Evolutionary conservation across 176 grass and related monocot genomes (phyloP).

Genomic region (Bolboschoenus planiculmis): DNA sequence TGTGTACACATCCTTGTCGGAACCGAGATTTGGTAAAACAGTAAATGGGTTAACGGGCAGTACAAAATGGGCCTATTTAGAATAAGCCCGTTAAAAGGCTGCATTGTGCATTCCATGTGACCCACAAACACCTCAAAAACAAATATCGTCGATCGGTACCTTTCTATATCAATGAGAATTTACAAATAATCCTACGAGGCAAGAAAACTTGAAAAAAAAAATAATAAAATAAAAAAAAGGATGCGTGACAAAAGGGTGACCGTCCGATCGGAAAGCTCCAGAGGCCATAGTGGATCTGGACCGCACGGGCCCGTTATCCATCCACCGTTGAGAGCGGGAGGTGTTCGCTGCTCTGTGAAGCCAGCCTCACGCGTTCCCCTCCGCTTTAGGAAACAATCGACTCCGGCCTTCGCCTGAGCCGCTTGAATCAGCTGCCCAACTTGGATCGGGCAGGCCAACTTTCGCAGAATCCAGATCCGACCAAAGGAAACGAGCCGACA

Average conservation of each 20-base stretch:
- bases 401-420: not conserved
- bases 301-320: constrained; percentile 17
- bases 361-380: constrained; percentile 43
- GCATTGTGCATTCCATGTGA: too few species aligned
- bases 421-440: not conserved
- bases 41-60: too few species aligned
- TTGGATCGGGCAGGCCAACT: not conserved
- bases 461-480: not conserved
- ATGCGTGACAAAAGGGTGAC: not conserved
- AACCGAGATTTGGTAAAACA: too few species aligned
- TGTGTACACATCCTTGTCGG: not conserved
- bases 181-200: too few species aligned
- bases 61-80: not conserved
- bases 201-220: too few species aligned
- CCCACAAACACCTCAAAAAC: too few species aligned
- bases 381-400: not conserved
- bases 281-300: not conserved
- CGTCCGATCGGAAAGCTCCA: not conserved
- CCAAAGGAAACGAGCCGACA: not conserved
- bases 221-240: too few species aligned
- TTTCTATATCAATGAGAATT: too few species aligned
- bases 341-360: constrained; percentile 38
- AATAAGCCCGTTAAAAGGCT: not conserved
- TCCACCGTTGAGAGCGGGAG: constrained; percentile 24
- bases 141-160: too few species aligned